Evolutionary conservation across 345 rosid species (phyloP), one percentile per base, ranked within the genome.

Genomic region (Atalantia buxifolia): DNA sequence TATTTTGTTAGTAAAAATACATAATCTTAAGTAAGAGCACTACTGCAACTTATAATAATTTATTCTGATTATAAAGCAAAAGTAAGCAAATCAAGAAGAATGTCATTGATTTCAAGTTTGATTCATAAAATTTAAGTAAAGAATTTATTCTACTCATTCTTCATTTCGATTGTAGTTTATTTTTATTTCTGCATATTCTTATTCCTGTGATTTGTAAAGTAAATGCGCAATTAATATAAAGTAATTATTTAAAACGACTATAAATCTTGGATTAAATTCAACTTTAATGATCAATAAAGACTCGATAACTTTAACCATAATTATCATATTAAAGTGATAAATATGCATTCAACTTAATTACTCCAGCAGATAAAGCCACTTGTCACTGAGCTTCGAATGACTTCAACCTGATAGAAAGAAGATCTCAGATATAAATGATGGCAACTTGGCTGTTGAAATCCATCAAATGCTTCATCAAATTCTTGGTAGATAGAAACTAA

Each of bases 181-280:
- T 45, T 3, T 45, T 0, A 45, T 13, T 45, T 13, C 0, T 2
- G 0, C 1, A 0, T 13, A 12, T 12, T 12, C 5, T 0, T 0
- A 12, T 38, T 2, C 9, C 2, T 36, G 2, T 7, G 48, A 40
- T 40, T 42, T 2, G 14, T 42, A 0, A 42, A 42, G 50, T 42
- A 42, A 1, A 45, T 45, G 0, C 5, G 3, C 50, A 4, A 13
- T 64, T 64, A 65, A 33, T 65, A 19, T 16, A 33, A 33, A 36
- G 9, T 66, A 66, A 36, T 36, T n/a, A 66, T 21, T 35, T 35
- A 7, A 36, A 35, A 36, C 38, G 0, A 24, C 7, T 14, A 18
- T 19, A 33, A 2, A 19, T 18, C 9, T 2, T 16, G 40, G 36
- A 35, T 7, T 66, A 9, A 66, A 33, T 33, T 35, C 48, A 66